Base-by-base conservation (phyloP, 495 filamentous ascomycete genomes). In the Sporormia fimetaria region DNA sequence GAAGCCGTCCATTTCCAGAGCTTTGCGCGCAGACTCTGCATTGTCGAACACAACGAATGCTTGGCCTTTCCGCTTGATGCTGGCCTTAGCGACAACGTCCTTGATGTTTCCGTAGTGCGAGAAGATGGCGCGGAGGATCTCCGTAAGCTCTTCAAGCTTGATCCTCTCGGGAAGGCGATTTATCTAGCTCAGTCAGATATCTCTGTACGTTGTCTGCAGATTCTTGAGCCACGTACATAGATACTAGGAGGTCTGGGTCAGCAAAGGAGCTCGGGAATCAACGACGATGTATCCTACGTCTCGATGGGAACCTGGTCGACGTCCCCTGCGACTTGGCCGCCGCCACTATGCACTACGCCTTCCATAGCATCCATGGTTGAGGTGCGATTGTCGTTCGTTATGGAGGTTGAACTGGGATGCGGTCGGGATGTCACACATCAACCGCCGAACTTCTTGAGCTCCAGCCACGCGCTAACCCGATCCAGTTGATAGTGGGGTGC, bases 21-120 rank as follows among this genome's bases (percentile, higher is more conserved):
- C 90, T 29, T 75, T 69, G 42, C 73, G 67, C 6, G 87, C 90
- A 0, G 80, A 70, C 29, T 87, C 78, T 18, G 75, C 65, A 36
- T 67, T 75, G 49, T 93, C 87, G 61, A 86, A 96, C 37, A 99
- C 87, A 40, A 99, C 66, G 60, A 99, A 99, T 4, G 90, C 90
- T 64, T 99, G 90, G 30, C 90, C 90, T 61, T 92, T 94, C 40
- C 84, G 81, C 56, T 83, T 86, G 23, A 96, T 67, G 57, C 88
- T 94, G 32, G 70, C 81, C 68, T 96, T 96, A 26, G 86, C 86
- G 39, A 96, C 74, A 42, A 99, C 75, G 43, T 99, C 90, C 52
- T 96, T 65, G 53, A 99, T 73, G 40, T 69, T 82, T 55, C 90
- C 90, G 62, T 86, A 95, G 56, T 94, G 84, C 31, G 74, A 74